Base-by-base conservation (phyloP, 2,329 filamentous ascomycete genomes). In the Hymenoscyphus fructigenus region DNA sequence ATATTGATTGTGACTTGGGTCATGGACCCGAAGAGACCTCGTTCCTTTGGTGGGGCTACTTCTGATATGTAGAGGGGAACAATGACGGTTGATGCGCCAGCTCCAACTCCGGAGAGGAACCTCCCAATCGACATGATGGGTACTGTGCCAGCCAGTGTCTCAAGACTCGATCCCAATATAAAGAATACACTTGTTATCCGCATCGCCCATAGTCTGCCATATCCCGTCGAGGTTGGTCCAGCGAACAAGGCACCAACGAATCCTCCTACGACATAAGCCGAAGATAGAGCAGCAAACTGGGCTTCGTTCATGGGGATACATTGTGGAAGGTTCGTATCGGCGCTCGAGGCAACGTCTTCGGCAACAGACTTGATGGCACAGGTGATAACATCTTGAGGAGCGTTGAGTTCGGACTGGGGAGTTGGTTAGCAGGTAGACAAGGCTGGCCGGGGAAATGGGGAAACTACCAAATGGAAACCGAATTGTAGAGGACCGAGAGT, bases 11-110 rank as follows among this genome's bases (percentile, higher is more conserved):
- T 93, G 74, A 98, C 88, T 76, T 99, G 94, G 0, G 95, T 98
- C 78, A 96, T 90, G 63, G 86, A 83, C 14, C 87, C 87, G 74
- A 97, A 98, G 68, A 96, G 87, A 5, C 93, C 93, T 62, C 88
- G 86, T 69, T 89, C 85, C 17, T 82, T 80, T 0, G 87, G 87
- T 3, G 94, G 95, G 0, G 93, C 89, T 29, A 97, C 85, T 78
- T 99, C 95, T 57, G 92, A 93, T 71, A 99, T 92, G 80, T 96
- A 99, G 23, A 99, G 86, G 0, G 95, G 95, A 2, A 96, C 93
- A 41, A 97, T 91, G 23, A 99, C 95, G 2, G 95, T 94, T 1
- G 93, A 87, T 2, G 93, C 92, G 26, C 95, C 59, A 5, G 93
- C 93, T 6, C 91, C 93, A 1, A 96, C 76, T 12, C 95, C 95